Evolutionary conservation across 2,329 filamentous ascomycete genomes (phyloP).

Genomic region (Fusarium penzigii): DNA sequence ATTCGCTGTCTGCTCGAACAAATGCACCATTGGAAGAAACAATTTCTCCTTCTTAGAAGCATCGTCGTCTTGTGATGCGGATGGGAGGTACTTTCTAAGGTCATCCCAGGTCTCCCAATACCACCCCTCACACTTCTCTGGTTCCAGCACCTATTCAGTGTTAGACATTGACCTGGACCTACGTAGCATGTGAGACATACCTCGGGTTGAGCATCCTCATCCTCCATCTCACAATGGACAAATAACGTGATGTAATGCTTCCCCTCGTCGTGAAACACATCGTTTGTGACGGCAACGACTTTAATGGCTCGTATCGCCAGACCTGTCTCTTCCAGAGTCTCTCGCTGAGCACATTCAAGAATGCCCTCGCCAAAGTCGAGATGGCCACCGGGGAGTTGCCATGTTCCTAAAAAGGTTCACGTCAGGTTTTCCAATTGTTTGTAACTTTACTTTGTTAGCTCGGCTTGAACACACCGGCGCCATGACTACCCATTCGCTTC

Average conservation of each 20-base stretch:
- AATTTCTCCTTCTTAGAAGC: slow-evolving; percentile 20
- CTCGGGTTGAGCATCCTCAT: slow-evolving; percentile 50
- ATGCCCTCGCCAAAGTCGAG: slow-evolving; percentile 69
- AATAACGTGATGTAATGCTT: slow-evolving; percentile 80
- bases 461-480: slow-evolving; percentile 39
- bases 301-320: slow-evolving; percentile 53
- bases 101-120: slow-evolving; percentile 49
- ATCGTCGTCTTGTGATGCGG: slow-evolving; percentile 10
- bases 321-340: slow-evolving; percentile 71
- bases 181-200: slow-evolving; percentile 40
- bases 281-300: slow-evolving; percentile 66
- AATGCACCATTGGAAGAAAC: slow-evolving; percentile 36
- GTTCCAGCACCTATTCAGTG: slow-evolving; percentile 41
- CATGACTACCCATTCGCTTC: slow-evolving; percentile 50
- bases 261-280: slow-evolving; percentile 56
- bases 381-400: slow-evolving; percentile 73
- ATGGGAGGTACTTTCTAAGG: slow-evolving; percentile 32
- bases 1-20: slow-evolving; percentile 28
- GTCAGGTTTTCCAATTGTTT: too few species aligned
- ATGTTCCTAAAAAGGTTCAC: slow-evolving; percentile 47
- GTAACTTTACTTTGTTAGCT: too few species aligned
- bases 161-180: not conserved
- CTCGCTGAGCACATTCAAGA: slow-evolving; percentile 63
- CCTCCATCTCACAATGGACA: slow-evolving; percentile 53
- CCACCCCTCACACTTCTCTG: slow-evolving; percentile 54